These are phyloP conservation scores for Ophiognomonia clavigignenti-juglandacearum DNA, from an alignment of 2,329 filamentous ascomycete species.

Conservation along the genomic window DNA sequence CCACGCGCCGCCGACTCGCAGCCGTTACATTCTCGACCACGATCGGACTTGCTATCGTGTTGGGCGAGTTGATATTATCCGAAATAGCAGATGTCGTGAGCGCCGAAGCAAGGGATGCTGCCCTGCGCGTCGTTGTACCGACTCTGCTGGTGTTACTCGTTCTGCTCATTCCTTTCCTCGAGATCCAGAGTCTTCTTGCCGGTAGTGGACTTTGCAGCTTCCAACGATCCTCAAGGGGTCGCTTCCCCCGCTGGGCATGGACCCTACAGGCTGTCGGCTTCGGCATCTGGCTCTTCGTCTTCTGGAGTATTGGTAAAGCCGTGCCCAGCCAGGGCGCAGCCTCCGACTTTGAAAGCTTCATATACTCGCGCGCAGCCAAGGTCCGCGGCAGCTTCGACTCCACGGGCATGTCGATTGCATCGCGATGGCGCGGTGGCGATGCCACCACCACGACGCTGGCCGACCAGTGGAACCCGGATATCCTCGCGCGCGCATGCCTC, in stretches of 20 bases:
- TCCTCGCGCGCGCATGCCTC: constrained; percentile 49
- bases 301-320: constrained; percentile 70
- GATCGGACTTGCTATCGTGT: constrained; percentile 69
- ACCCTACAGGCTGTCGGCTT: constrained; percentile 59
- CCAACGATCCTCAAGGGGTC: constrained; percentile 50
- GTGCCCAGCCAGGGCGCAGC: constrained; percentile 38
- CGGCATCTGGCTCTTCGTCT: constrained; percentile 62
- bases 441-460: constrained; percentile 6
- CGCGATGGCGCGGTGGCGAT: constrained; percentile 17
- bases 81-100: constrained; percentile 77
- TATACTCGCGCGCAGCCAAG: constrained; percentile 18
- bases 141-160: constrained; percentile 68
- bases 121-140: constrained; percentile 65
- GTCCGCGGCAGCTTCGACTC: constrained; percentile 26
- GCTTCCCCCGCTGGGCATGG: constrained; percentile 58
- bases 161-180: constrained; percentile 71
- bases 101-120: constrained; percentile 60
- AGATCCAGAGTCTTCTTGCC: constrained; percentile 62
- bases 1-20: constrained; percentile 44
- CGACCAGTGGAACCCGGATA: constrained; percentile 21
- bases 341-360: constrained; percentile 17
- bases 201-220: constrained; percentile 58
- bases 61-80: constrained; percentile 76
- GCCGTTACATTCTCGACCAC: constrained; percentile 70
- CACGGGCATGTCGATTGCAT: constrained; percentile 24